Percentiles rank a stretch among this genome's conserved stretches.
These are phyloP conservation scores for Loxodes magnus DNA, from an alignment of 73 alveolate genomes.

Conservation along the genomic window DNA sequence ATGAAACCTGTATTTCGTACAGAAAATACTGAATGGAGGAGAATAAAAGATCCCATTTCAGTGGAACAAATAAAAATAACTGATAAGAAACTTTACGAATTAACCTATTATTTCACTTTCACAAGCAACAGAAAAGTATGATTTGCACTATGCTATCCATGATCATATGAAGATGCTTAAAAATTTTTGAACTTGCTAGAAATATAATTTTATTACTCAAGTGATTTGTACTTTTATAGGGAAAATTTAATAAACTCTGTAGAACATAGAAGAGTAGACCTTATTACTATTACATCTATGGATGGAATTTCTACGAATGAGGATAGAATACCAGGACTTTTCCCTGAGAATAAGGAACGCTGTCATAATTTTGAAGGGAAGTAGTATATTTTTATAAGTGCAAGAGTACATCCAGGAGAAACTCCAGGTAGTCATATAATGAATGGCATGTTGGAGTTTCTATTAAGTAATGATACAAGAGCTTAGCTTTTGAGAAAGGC, in stretches of 20 bases:
- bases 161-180: constrained; percentile 28
- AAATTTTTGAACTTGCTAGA: constrained; percentile 13
- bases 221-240: constrained; percentile 26
- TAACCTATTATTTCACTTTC: constrained; percentile 21
- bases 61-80: neutral
- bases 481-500: constrained; percentile 25
- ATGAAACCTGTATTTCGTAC: constrained; percentile 8
- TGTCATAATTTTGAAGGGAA: constrained; percentile 15
- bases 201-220: constrained; percentile 13
- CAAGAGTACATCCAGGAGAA: constrained; percentile 31
- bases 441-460: constrained; percentile 16
- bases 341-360: constrained; percentile 14
- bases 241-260: constrained; percentile 28
- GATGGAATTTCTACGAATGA: constrained; percentile 38
- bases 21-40: constrained; percentile 19
- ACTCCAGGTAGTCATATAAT: constrained; percentile 13
- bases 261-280: constrained; percentile 36
- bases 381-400: constrained; percentile 18
- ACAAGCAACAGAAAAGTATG: constrained; percentile 13
- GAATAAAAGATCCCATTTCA: constrained; percentile 10
- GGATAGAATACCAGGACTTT: constrained; percentile 23
- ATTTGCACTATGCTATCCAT: constrained; percentile 59
- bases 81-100: constrained; percentile 20
- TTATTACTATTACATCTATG: constrained; percentile 32
- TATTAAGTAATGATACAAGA: constrained; percentile 11